These are phyloP conservation scores for Scutellaria galericulata DNA, from an alignment of 257 asterid genomes.

Conservation along the genomic window DNA sequence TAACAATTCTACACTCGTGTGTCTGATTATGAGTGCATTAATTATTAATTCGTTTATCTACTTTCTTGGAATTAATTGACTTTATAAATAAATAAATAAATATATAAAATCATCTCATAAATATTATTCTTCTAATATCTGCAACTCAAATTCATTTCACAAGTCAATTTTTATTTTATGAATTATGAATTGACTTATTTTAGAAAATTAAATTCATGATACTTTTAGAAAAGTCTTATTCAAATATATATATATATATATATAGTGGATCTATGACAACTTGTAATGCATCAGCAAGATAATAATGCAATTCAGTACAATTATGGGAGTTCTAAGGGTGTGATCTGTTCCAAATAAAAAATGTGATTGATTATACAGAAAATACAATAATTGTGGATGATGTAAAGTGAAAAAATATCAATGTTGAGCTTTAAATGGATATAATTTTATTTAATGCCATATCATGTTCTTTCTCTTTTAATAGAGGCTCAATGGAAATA, in stretches of 20 bases:
- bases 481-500: too few relatives aligned
- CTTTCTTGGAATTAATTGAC: slow-evolving; percentile 21
- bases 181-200: too few relatives aligned
- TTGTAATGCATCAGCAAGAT: slow-evolving; percentile 32
- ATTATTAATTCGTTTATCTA: slow-evolving; percentile 14
- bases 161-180: too few relatives aligned
- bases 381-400: background rate
- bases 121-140: too few relatives aligned
- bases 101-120: too few relatives aligned
- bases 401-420: background rate
- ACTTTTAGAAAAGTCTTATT: too few relatives aligned
- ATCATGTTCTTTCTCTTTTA: too few relatives aligned
- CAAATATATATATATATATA: background rate
- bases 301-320: slow-evolving; percentile 36
- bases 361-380: background rate
- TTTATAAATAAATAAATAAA: background rate
- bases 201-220: too few relatives aligned
- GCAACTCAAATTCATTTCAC: too few relatives aligned
- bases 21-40: slow-evolving; percentile 23
- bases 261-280: slow-evolving; percentile 35
- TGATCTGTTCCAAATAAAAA: slow-evolving; percentile 32
- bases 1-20: slow-evolving; percentile 10
- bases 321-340: slow-evolving; percentile 17
- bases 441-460: too few relatives aligned
- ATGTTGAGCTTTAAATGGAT: too few relatives aligned